Percentiles rank a stretch among this genome's conserved stretches.
These are phyloP conservation scores for Monosporozyma siamensis DNA, from an alignment of 805 yeast genomes.

Conservation along the genomic window DNA sequence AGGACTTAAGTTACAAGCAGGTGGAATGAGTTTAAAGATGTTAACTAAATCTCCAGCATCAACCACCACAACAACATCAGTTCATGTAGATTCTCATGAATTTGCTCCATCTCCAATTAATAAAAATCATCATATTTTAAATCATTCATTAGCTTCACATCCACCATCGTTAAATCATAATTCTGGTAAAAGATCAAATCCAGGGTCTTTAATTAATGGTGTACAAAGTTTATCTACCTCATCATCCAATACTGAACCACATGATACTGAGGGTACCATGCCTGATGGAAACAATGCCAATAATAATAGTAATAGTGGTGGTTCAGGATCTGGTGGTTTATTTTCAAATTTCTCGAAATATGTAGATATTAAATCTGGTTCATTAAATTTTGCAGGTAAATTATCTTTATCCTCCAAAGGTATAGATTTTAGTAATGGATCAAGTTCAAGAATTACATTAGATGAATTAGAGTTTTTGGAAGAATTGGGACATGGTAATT, in stretches of 20 bases:
- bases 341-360: slow-evolving; percentile 82
- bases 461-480: slow-evolving; percentile 77
- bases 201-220: slow-evolving; percentile 24
- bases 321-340: slow-evolving; percentile 38
- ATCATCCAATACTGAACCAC: slow-evolving; percentile 18
- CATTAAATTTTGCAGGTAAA: slow-evolving; percentile 86
- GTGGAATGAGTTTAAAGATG: slow-evolving; percentile 28
- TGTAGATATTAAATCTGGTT: slow-evolving; percentile 86
- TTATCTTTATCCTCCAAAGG: slow-evolving; percentile 89
- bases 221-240: slow-evolving; percentile 30
- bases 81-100: slow-evolving; percentile 17
- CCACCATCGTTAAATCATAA: slow-evolving; percentile 3
- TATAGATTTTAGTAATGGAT: slow-evolving; percentile 80
- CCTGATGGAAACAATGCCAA: slow-evolving; percentile 7
- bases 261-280: slow-evolving; percentile 24
- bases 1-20: slow-evolving; percentile 61
- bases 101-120: slow-evolving; percentile 24
- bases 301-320: slow-evolving; percentile 5
- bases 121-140: slow-evolving; percentile 5
- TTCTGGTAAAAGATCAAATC: slow-evolving; percentile 22
- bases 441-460: slow-evolving; percentile 74
- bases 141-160: neutral
- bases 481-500: slow-evolving; percentile 91
- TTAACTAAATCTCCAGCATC: slow-evolving; percentile 12
- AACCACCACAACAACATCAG: slow-evolving; percentile 8